Conservation (phyloP, 768 basidiomycete species). For the Lentinula guzmanii region DNA sequence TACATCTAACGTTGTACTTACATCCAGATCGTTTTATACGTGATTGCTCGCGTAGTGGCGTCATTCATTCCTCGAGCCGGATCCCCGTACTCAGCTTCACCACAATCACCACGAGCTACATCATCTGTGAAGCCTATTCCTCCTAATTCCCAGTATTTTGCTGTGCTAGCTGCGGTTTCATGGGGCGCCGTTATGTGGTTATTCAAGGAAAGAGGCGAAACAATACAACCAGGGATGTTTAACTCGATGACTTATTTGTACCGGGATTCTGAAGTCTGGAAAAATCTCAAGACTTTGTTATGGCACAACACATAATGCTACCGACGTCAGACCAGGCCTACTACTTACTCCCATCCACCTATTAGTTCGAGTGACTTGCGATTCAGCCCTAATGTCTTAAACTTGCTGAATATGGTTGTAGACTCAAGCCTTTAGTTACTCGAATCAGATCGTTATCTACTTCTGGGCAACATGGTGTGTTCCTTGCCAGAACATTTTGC, state of each 20-base stretch:
- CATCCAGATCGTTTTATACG: slow-evolving; percentile 88
- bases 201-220: slow-evolving; percentile 80
- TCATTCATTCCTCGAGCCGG: slow-evolving; percentile 83
- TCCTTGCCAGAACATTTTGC: no score
- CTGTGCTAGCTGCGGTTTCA: slow-evolving; percentile 77
- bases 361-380: no score
- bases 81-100: slow-evolving; percentile 42
- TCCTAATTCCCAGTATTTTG: slow-evolving; percentile 80
- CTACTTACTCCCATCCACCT: no score
- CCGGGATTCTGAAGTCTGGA: slow-evolving; percentile 88
- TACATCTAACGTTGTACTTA: background rate
- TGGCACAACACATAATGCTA: slow-evolving; percentile 76
- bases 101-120: slow-evolving; percentile 31
- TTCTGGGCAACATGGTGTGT: no score
- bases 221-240: slow-evolving; percentile 96
- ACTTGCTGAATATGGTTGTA: no score
- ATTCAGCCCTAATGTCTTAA: no score
- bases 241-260: slow-evolving; percentile 95
- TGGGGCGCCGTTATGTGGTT: slow-evolving; percentile 99
- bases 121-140: slow-evolving; percentile 63
- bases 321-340: no score
- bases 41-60: slow-evolving; percentile 86
- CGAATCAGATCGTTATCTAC: no score
- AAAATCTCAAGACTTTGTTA: slow-evolving; percentile 70
- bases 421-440: no score